A percentile compares a stretch with the other conserved stretches of the same genome.
Evolutionary conservation across 768 basidiomycete species (phyloP).

Genomic region (Sarcodon aspratus): DNA sequence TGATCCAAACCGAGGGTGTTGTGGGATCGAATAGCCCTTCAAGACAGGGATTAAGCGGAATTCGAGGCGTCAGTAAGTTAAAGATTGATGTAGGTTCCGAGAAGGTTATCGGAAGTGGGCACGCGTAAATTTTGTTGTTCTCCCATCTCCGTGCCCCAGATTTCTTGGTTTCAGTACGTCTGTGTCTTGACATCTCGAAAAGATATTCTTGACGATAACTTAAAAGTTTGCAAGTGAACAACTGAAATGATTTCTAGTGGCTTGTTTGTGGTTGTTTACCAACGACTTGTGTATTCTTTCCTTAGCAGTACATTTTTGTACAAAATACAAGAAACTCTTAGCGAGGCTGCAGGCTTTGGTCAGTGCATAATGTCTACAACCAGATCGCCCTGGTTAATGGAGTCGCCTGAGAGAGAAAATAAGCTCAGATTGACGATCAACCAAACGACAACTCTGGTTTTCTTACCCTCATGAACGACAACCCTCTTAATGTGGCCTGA

Average conservation of each 20-base stretch:
- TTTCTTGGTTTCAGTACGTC: conserved; percentile 23
- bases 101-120: conserved; percentile 55
- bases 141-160: conserved; percentile 43
- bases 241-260: background rate
- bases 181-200: background rate
- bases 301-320: no score
- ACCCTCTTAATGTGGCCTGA: conserved; percentile 95
- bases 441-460: conserved; percentile 1
- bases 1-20: conserved; percentile 86
- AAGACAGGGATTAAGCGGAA: conserved; percentile 54
- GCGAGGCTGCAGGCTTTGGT: conserved; percentile 2
- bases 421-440: conserved; percentile 2
- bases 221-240: background rate
- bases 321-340: no score
- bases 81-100: conserved; percentile 29
- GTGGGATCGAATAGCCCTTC: conserved; percentile 66
- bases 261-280: no score
- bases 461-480: conserved; percentile 72
- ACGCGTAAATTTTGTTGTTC: conserved; percentile 55
- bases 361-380: conserved; percentile 79
- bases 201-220: background rate
- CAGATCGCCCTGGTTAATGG: conserved; percentile 89
- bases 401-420: conserved; percentile 51
- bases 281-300: no score
- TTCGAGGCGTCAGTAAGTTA: conserved; percentile 29